Percentiles rank a stretch among this genome's conserved stretches.
phyloP scores from a whole-genome alignment of 441 rosid species.

The Jatropha podagrica region DNA sequence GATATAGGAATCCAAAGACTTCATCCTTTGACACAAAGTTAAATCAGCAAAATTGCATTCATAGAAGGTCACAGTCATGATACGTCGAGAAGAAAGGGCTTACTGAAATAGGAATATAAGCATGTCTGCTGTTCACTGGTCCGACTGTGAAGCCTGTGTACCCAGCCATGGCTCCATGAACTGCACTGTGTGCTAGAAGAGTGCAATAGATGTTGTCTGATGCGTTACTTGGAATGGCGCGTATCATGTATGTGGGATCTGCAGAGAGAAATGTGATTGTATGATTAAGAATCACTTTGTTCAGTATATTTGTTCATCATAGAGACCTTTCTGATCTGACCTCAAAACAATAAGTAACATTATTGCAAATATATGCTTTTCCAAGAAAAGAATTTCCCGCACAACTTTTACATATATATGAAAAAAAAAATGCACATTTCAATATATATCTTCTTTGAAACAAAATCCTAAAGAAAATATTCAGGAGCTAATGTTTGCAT shows the following conservation, averaged over 20 bases:
- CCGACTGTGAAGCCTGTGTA: constrained; percentile 88
- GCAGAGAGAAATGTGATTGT: constrained; percentile 15
- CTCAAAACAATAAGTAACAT: neutral
- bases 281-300: neutral
- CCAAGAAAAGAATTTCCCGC: neutral
- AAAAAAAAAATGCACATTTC: constrained; percentile 2
- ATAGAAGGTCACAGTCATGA: neutral
- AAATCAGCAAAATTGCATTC: neutral
- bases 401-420: neutral
- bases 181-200: constrained; percentile 80
- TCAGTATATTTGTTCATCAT: neutral
- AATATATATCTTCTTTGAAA: neutral
- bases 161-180: constrained; percentile 96
- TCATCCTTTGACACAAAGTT: neutral
- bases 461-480: neutral
- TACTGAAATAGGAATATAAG: constrained; percentile 80
- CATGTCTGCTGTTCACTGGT: constrained; percentile 76
- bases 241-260: constrained; percentile 89
- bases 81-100: constrained; percentile 26
- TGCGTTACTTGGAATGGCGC: constrained; percentile 85
- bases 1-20: neutral
- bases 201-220: constrained; percentile 83
- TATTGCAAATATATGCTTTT: neutral
- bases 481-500: neutral
- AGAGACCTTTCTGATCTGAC: neutral